Evolutionary conservation across 2,329 filamentous ascomycete genomes (phyloP).

Genomic region (Paracorniculantispora psalliotae): DNA sequence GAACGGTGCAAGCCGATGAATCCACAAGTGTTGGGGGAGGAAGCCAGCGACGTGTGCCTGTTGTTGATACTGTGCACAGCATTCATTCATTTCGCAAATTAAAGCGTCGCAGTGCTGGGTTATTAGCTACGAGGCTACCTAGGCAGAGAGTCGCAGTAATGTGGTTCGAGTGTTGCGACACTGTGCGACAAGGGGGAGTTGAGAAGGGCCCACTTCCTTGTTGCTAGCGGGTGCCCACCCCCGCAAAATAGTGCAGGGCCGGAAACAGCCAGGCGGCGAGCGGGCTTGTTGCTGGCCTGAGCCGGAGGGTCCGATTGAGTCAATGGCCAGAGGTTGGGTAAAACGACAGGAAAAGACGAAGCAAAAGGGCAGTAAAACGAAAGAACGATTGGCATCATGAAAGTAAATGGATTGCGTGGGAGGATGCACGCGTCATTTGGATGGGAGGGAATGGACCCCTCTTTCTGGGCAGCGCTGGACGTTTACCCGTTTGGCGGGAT

Average conservation of each 20-base stretch:
- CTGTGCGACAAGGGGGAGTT: neutral
- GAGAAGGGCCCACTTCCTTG: neutral
- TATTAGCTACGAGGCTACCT: too few relatives aligned
- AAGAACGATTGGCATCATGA: too few relatives aligned
- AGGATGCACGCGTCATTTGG: neutral
- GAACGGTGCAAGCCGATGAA: neutral
- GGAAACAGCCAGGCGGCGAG: constrained; percentile 11
- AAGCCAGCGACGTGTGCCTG: too few relatives aligned
- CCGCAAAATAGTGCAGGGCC: constrained; percentile 11
- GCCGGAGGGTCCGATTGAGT: too few relatives aligned
- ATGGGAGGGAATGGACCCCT: neutral
- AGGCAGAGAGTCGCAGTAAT: too few relatives aligned
- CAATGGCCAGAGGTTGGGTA: neutral
- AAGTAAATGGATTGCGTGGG: neutral
- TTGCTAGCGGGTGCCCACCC: constrained; percentile 8
- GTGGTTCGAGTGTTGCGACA: too few relatives aligned
- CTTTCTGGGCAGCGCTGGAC: neutral
- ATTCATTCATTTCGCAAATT: too few relatives aligned
- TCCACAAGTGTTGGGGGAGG: neutral
- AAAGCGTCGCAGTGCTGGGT: too few relatives aligned
- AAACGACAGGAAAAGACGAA: neutral
- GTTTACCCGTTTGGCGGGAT: neutral
- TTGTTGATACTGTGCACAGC: too few relatives aligned
- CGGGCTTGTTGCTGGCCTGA: too few relatives aligned
- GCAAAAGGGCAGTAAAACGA: too few relatives aligned